Evolutionary conservation across 345 rosid species (phyloP).

Genomic region (Cardiospermum halicacabum): DNA sequence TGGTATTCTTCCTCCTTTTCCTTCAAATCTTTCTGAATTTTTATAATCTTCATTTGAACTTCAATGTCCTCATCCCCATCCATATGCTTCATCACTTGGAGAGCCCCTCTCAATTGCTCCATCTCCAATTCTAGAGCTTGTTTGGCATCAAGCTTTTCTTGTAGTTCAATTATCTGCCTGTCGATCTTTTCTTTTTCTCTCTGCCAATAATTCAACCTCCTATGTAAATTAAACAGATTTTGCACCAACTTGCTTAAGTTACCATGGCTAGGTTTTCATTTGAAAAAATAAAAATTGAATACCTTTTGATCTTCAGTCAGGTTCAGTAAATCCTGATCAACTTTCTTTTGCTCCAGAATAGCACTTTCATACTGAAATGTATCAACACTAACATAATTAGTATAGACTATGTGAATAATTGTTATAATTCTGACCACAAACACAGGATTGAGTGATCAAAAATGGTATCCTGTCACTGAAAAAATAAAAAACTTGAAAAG

Average conservation of each 20-base stretch:
- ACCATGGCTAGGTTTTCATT: background rate
- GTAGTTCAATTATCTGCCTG: constrained; percentile 41
- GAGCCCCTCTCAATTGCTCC: constrained; percentile 56
- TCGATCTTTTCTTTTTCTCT: constrained; percentile 55
- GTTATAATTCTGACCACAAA: background rate
- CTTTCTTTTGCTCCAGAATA: constrained; percentile 68
- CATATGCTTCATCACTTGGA: constrained; percentile 67
- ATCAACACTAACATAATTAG: background rate
- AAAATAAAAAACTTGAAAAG: too few species aligned
- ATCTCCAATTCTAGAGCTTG: constrained; percentile 80
- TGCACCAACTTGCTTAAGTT: constrained; percentile 1
- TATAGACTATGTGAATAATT: background rate
- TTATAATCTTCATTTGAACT: constrained; percentile 34
- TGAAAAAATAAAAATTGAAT: background rate
- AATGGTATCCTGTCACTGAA: background rate
- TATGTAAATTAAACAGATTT: background rate
- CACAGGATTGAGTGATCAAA: background rate
- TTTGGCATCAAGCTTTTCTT: constrained; percentile 49
- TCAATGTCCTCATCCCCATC: constrained; percentile 42
- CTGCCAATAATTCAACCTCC: constrained; percentile 37
- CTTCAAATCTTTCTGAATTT: constrained; percentile 33
- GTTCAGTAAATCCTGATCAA: constrained; percentile 43
- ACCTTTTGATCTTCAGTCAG: constrained; percentile 76
- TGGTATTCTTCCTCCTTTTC: constrained; percentile 57
- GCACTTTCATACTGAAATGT: constrained; percentile 58